These are phyloP conservation scores for Adansonia madagascariensis DNA, from an alignment of 441 rosid genomes.

Conservation along the genomic window DNA sequence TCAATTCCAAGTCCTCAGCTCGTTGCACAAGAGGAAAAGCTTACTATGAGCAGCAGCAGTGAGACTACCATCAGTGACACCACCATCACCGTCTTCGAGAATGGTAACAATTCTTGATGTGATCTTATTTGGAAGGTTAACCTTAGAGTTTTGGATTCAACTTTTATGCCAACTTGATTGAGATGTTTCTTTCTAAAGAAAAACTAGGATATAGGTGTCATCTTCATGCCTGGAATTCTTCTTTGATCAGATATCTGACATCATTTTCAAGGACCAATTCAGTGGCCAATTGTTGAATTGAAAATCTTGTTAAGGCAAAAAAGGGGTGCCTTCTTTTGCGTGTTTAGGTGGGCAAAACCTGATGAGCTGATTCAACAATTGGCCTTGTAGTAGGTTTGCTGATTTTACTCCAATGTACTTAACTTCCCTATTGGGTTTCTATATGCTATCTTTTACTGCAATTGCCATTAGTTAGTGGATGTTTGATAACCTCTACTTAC, in stretches of 20 bases:
- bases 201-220: neutral
- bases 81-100: conserved; percentile 27
- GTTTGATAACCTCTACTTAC: too few species aligned
- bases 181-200: neutral
- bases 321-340: neutral
- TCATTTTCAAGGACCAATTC: neutral
- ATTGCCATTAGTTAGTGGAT: too few species aligned
- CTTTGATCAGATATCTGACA: neutral
- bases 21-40: conserved; percentile 34
- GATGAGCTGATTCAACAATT: neutral
- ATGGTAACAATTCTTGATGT: conserved; percentile 30
- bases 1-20: conserved; percentile 38
- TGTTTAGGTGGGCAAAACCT: neutral
- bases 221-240: neutral
- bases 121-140: neutral
- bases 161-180: neutral
- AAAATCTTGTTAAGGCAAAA: neutral
- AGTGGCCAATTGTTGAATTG: conserved; percentile 4
- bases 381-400: neutral
- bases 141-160: neutral
- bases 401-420: neutral
- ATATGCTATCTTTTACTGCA: neutral
- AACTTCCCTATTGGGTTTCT: neutral
- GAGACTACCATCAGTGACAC: conserved; percentile 64
- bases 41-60: conserved; percentile 45